phyloP scores from a whole-genome alignment of 1,284 basidiomycete species.

The Rhodotorula sp. region DNA sequence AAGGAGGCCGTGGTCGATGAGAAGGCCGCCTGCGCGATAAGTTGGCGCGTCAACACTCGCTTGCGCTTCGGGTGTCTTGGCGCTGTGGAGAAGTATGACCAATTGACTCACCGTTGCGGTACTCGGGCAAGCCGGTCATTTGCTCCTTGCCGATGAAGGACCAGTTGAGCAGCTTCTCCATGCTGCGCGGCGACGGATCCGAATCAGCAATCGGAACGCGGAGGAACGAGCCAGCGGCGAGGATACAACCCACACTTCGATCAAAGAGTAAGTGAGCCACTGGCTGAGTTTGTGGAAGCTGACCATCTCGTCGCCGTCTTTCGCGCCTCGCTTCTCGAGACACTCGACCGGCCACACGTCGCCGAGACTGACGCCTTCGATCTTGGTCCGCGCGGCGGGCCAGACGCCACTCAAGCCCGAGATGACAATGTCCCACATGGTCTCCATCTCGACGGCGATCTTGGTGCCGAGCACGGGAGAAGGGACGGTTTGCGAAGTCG shows the following conservation, averaged over 20 bases:
- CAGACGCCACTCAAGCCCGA: conserved; percentile 82
- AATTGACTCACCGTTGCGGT: conserved; percentile 68
- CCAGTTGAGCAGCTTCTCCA: conserved; percentile 75
- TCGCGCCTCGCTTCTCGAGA: conserved; percentile 56
- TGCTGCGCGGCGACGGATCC: conserved; percentile 14
- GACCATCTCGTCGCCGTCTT: conserved; percentile 62
- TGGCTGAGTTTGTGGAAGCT: conserved; percentile 94
- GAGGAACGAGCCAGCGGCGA: not conserved
- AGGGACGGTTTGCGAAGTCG: conserved; percentile 48
- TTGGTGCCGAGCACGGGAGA: conserved; percentile 58
- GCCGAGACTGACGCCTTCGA: conserved; percentile 71
- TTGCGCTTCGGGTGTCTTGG: too few species aligned
- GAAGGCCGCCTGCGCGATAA: conserved; percentile 65
- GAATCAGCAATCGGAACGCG: not conserved
- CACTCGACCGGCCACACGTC: conserved; percentile 87
- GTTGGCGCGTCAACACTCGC: not conserved
- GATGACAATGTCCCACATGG: conserved; percentile 78
- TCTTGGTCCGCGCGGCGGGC: conserved; percentile 70
- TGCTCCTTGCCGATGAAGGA: conserved; percentile 68
- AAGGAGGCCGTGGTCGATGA: conserved; percentile 79
- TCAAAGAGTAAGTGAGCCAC: conserved; percentile 81
- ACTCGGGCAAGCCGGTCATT: conserved; percentile 82
- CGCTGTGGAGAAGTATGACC: not conserved
- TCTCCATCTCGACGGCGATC: conserved; percentile 46
- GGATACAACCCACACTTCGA: conserved; percentile 61